Evolutionary conservation across 83 land plant species (phyloP).

Genomic region (Diphasiastrum complanatum): DNA sequence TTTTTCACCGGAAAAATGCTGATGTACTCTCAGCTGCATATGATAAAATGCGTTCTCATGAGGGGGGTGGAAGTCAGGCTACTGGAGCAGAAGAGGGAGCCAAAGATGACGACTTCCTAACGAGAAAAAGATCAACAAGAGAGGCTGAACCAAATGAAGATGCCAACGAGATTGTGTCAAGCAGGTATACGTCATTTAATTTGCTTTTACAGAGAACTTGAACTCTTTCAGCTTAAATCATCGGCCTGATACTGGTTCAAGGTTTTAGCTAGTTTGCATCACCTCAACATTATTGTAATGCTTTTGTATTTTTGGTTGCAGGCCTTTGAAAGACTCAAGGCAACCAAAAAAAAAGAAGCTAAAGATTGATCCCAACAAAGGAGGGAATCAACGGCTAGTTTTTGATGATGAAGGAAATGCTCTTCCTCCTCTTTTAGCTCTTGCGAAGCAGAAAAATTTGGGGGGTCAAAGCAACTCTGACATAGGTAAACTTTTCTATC

Average conservation of each 20-base stretch:
- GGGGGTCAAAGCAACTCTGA: too few species aligned
- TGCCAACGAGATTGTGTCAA: conserved; percentile 16
- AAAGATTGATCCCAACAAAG: conserved; percentile 75
- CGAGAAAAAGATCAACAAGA: conserved; percentile 28
- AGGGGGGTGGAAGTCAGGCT: conserved; percentile 10
- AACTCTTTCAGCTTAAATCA: too few species aligned
- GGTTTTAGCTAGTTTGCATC: not conserved
- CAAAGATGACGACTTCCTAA: conserved; percentile 35
- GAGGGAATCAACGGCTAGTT: conserved; percentile 55
- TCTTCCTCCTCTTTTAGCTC: conserved; percentile 63
- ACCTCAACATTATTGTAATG: too few species aligned
- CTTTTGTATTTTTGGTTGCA: conserved; percentile 5
- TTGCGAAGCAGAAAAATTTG: conserved; percentile 41
- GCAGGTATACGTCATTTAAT: conserved; percentile 15
- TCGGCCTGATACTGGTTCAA: too few species aligned
- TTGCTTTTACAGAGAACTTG: too few species aligned
- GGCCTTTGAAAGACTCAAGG: conserved; percentile 34
- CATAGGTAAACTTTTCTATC: too few species aligned
- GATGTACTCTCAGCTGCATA: conserved; percentile 22
- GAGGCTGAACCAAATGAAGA: conserved; percentile 14
- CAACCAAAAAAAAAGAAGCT: conserved; percentile 68
- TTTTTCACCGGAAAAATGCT: conserved; percentile 22
- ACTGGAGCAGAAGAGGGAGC: conserved; percentile 15
- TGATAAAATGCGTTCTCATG: conserved; percentile 16
- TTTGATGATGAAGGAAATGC: conserved; percentile 88